phyloP scores from a whole-genome alignment of 2,329 filamentous ascomycete species.

The Pezicula neosporulosa region DNA sequence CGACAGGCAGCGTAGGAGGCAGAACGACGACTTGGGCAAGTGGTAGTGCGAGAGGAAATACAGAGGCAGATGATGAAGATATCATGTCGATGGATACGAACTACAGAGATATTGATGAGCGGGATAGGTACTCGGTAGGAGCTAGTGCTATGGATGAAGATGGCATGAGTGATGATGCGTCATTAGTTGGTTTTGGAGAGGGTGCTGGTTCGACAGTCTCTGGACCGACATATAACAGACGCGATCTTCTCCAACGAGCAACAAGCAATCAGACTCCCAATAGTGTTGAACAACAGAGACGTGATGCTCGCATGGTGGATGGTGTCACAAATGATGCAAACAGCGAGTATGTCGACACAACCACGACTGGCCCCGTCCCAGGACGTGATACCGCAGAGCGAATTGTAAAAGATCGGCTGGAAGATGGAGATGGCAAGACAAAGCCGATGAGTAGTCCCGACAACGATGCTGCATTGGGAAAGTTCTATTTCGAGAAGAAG shows the following conservation, averaged over 20 bases:
- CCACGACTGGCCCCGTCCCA: slow-evolving; percentile 28
- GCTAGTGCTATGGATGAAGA: slow-evolving; percentile 44
- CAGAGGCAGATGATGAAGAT: slow-evolving; percentile 54
- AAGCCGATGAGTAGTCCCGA: not conserved
- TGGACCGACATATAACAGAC: slow-evolving; percentile 66
- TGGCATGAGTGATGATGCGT: slow-evolving; percentile 83
- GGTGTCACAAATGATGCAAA: slow-evolving; percentile 60
- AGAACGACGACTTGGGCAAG: slow-evolving; percentile 61
- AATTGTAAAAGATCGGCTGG: slow-evolving; percentile 58
- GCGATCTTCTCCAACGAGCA: slow-evolving; percentile 24
- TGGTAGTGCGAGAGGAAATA: slow-evolving; percentile 49
- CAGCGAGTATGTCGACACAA: slow-evolving; percentile 61
- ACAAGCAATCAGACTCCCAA: slow-evolving; percentile 7
- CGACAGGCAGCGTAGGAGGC: slow-evolving; percentile 73
- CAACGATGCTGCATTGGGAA: slow-evolving; percentile 43
- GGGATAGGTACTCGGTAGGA: slow-evolving; percentile 30
- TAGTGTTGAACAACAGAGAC: slow-evolving; percentile 43
- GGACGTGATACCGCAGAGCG: slow-evolving; percentile 58
- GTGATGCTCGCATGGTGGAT: slow-evolving; percentile 64
- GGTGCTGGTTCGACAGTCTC: slow-evolving; percentile 83
- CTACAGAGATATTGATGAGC: slow-evolving; percentile 47
- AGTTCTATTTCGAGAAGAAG: slow-evolving; percentile 40
- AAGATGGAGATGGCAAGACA: slow-evolving; percentile 40
- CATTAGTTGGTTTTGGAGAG: slow-evolving; percentile 88
- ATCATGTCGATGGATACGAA: slow-evolving; percentile 59